Evolutionary conservation across 2,329 filamentous ascomycete genomes (phyloP).

Genomic region (Fusarium siculi): DNA sequence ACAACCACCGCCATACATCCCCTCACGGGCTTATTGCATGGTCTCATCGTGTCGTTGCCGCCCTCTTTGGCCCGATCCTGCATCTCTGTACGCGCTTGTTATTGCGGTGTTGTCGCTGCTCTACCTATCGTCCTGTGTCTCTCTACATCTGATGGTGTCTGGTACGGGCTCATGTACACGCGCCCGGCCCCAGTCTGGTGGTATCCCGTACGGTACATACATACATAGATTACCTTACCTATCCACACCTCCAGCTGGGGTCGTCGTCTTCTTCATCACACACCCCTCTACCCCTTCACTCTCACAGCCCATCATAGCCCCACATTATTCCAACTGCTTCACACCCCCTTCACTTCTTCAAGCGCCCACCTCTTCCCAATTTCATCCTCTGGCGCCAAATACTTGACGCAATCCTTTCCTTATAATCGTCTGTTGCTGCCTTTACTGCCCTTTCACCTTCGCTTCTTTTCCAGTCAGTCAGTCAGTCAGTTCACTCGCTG

Average conservation of each 20-base stretch:
- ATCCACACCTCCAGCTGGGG: conserved; percentile 35
- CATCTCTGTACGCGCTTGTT: conserved; percentile 34
- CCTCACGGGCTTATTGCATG: conserved; percentile 22
- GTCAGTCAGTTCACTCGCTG: conserved; percentile 45
- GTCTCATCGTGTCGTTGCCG: conserved; percentile 37
- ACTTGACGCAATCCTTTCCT: conserved; percentile 43
- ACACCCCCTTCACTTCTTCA: conserved; percentile 42
- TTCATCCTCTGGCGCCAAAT: conserved; percentile 45
- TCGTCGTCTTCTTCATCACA: conserved; percentile 14
- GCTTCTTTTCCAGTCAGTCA: conserved; percentile 43
- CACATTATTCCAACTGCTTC: conserved; percentile 38
- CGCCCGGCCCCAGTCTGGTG: conserved; percentile 38
- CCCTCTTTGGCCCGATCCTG: conserved; percentile 23
- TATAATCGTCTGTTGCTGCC: conserved; percentile 45
- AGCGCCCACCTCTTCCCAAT: conserved; percentile 41
- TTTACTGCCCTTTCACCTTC: conserved; percentile 31
- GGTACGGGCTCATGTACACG: conserved; percentile 37
- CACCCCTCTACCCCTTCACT: conserved; percentile 38
- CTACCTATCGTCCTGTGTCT: conserved; percentile 8
- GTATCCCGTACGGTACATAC: conserved; percentile 30
- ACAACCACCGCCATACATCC: conserved; percentile 19
- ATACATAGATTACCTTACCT: not conserved
- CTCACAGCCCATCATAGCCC: conserved; percentile 34
- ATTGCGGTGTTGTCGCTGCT: conserved; percentile 11
- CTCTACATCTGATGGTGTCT: conserved; percentile 29